phyloP scores from a whole-genome alignment of 805 yeast genomes.

The Grigorovia humatica region DNA sequence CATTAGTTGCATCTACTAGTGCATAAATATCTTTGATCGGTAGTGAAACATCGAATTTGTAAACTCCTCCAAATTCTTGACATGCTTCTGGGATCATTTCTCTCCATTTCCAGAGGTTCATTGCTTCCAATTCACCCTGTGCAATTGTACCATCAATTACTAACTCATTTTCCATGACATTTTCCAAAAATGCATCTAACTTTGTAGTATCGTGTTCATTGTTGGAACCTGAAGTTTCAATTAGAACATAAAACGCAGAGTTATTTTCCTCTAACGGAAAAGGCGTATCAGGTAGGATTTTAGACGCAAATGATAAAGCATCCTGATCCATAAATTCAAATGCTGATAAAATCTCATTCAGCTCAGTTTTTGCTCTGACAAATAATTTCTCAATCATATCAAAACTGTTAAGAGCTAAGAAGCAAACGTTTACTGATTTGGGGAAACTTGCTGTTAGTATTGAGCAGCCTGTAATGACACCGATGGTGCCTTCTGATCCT shows the following conservation, averaged over 20 bases:
- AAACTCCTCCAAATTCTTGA: conserved; percentile 82
- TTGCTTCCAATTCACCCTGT: conserved; percentile 82
- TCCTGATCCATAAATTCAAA: conserved; percentile 86
- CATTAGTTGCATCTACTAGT: conserved; percentile 69
- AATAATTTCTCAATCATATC: conserved; percentile 80
- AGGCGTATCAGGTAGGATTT: conserved; percentile 38
- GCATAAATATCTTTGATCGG: conserved; percentile 76
- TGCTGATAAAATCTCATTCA: conserved; percentile 80
- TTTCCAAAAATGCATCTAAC: conserved; percentile 73
- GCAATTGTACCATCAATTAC: conserved; percentile 94
- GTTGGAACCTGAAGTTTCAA: conserved; percentile 94
- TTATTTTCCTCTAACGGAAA: conserved; percentile 78
- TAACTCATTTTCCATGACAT: conserved; percentile 70
- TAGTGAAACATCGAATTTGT: conserved; percentile 91
- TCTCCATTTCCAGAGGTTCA: conserved; percentile 89
- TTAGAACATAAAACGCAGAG: conserved; percentile 79
- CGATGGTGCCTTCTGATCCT: conserved; percentile 90
- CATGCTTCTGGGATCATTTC: conserved; percentile 88
- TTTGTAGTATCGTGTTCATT: conserved; percentile 90
- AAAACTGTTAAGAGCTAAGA: conserved; percentile 70
- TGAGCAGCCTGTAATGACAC: conserved; percentile 83
- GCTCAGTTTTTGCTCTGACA: conserved; percentile 63
- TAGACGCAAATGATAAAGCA: conserved; percentile 54
- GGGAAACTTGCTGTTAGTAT: conserved; percentile 87
- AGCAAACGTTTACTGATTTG: conserved; percentile 74